phyloP scores from a whole-genome alignment of 805 yeast species.

The Saturnispora quitensis region DNA sequence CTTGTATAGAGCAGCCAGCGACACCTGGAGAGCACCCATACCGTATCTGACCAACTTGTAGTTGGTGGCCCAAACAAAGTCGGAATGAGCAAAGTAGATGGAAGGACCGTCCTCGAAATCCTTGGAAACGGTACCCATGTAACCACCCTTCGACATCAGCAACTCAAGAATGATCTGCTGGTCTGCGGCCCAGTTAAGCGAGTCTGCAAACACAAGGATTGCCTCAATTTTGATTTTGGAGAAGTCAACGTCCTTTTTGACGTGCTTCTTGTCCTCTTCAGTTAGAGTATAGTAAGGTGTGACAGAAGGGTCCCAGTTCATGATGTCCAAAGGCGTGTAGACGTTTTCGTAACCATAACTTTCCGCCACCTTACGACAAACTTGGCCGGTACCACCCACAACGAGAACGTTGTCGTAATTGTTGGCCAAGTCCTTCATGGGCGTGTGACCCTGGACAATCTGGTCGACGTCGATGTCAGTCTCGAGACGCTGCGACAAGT shows the following conservation, averaged over 20 bases:
- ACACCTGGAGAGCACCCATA: slow-evolving; percentile 89
- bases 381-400: slow-evolving; percentile 83
- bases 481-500: slow-evolving; percentile 52
- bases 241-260: slow-evolving; percentile 54
- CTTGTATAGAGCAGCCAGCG: slow-evolving; percentile 74
- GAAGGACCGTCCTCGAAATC: slow-evolving; percentile 72
- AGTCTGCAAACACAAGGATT: slow-evolving; percentile 82
- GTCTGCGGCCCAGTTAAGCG: slow-evolving; percentile 89
- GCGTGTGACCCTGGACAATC: slow-evolving; percentile 89
- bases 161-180: slow-evolving; percentile 83
- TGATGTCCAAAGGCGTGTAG: slow-evolving; percentile 70
- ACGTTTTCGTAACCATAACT: slow-evolving; percentile 79
- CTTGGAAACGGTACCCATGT: slow-evolving; percentile 72
- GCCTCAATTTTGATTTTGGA: slow-evolving; percentile 64
- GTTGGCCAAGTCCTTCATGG: slow-evolving; percentile 74
- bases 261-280: slow-evolving; percentile 54
- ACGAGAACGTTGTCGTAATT: slow-evolving; percentile 67
- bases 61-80: slow-evolving; percentile 89
- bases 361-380: slow-evolving; percentile 74
- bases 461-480: slow-evolving; percentile 62
- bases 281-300: slow-evolving; percentile 74
- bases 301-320: slow-evolving; percentile 82
- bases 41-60: slow-evolving; percentile 77
- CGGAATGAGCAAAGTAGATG: slow-evolving; percentile 83
- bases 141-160: slow-evolving; percentile 66